Percentiles rank a stretch among this genome's conserved stretches.
These are phyloP conservation scores for Colletotrichum shisoi DNA, from an alignment of 2,329 filamentous ascomycete species.

Conservation along the genomic window DNA sequence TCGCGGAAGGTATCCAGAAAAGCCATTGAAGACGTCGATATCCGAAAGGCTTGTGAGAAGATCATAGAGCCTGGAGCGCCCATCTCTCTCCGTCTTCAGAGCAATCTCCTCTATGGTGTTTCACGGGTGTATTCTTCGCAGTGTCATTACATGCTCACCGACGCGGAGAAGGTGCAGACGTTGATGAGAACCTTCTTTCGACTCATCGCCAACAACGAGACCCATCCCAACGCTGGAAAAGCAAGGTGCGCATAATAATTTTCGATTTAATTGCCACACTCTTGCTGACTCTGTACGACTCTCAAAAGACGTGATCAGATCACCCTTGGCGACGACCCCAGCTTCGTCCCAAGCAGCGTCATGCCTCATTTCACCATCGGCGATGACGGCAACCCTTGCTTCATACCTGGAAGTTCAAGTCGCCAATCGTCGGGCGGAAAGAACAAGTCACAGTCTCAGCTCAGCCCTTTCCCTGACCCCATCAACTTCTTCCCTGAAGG, in stretches of 20 bases:
- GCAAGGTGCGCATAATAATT: conserved; percentile 64
- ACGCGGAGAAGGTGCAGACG: conserved; percentile 77
- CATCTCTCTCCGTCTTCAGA: conserved; percentile 87
- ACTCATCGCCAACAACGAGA: conserved; percentile 62
- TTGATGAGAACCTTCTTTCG: conserved; percentile 75
- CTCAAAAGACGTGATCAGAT: conserved; percentile 73
- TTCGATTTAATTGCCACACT: conserved; percentile 56
- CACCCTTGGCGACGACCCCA: conserved; percentile 80
- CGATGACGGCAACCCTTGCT: conserved; percentile 46
- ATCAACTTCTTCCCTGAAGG: conserved; percentile 13
- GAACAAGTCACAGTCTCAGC: conserved; percentile 51
- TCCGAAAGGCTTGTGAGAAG: conserved; percentile 85
- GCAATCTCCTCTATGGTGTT: conserved; percentile 85
- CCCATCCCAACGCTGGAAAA: conserved; percentile 76
- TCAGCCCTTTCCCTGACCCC: conserved; percentile 51
- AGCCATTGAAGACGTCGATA: conserved; percentile 86
- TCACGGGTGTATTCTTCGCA: conserved; percentile 87
- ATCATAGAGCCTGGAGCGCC: conserved; percentile 83
- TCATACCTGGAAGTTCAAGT: conserved; percentile 44
- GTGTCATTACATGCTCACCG: conserved; percentile 82
- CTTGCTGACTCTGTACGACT: conserved; percentile 64
- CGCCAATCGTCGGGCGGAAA: conserved; percentile 48
- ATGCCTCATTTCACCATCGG: conserved; percentile 66
- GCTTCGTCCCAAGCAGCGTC: conserved; percentile 73
- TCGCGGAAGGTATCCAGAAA: conserved; percentile 81